Evolutionary conservation across 805 yeast genomes (phyloP), one percentile per base, ranked within the genome.

Genomic region (Candida caryicola): DNA sequence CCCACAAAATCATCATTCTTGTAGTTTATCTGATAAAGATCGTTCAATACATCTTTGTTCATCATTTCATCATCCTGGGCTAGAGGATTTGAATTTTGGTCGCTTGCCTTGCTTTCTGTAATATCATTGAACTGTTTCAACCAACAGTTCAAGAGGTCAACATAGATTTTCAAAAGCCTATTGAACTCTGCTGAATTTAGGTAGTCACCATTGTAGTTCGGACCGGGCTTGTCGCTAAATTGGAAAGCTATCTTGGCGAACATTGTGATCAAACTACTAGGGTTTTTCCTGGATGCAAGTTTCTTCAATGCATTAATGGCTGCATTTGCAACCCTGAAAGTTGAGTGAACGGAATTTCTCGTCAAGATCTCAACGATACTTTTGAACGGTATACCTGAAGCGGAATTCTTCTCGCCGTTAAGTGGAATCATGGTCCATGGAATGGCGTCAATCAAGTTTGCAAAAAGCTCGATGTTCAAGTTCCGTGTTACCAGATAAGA

Each of bases 101-200:
- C 55, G 23, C 44, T 41, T 35, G 40, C 16, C 43, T 37, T 51
- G 45, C 36, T 51, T 42, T 51, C 50, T 4, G 40, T 32, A 9
- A 47, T 35, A n/a, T 50, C 56, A 15, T 76, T 73, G 39, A 86
- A 73, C 23, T 82, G 82, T 12, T 74, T 75, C 12, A 89, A 62
- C 99, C 99, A 93, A 41, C 87, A 79, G 38, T 79, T 81, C 17
- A 93, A 64, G 15, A 93, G 60, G 21, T 87, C 95, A 2, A 86
- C 83, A 47, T 90, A 93, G 0, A 89, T 69, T 41, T 76, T 76
- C 36, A 91, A 60, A 2, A 85, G 55, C 31, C 66, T 64, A 34
- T 76, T 74, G 48, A 82, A 84, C 36, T 79, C 83, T 5, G 73
- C 64, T 0, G 90, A 80, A 8, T 81, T 73, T 29, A 82, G 57